phyloP scores from a whole-genome alignment of 139 green algal genomes.

The Volvox africanus region DNA sequence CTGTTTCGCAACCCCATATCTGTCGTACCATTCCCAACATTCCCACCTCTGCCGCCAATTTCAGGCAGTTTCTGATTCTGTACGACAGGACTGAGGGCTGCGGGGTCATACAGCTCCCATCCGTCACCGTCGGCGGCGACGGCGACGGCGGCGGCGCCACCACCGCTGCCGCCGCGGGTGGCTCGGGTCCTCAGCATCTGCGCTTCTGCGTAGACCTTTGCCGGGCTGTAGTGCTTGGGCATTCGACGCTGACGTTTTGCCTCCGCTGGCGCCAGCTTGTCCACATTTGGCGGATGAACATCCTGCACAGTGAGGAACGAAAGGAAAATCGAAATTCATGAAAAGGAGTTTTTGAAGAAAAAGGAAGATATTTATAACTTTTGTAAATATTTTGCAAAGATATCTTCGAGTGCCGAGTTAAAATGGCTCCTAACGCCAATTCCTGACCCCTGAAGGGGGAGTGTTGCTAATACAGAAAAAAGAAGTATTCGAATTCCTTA shows the following conservation, averaged over 20 bases:
- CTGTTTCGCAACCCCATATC: not conserved
- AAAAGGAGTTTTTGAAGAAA: too few species aligned
- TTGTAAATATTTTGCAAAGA: too few species aligned
- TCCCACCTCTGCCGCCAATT: too few species aligned
- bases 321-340: too few species aligned
- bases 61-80: not conserved
- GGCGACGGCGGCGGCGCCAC: not conserved
- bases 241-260: constrained; percentile 12
- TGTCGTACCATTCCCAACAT: too few species aligned
- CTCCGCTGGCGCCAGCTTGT: constrained; percentile 25
- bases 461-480: too few species aligned
- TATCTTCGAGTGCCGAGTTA: too few species aligned
- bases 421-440: too few species aligned
- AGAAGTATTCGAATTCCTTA: not conserved
- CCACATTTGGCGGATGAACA: constrained; percentile 28
- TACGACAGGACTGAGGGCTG: constrained; percentile 6
- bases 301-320: not conserved
- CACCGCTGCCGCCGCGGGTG: not conserved
- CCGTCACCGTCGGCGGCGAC: not conserved
- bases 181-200: not conserved
- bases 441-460: too few species aligned
- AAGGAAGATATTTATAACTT: too few species aligned
- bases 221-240: constrained; percentile 23
- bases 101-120: constrained; percentile 20
- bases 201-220: not conserved